Percentiles rank a stretch among this genome's conserved stretches.
Conservation (phyloP, 768 basidiomycete genomes). For the Podaxis sp. region DNA sequence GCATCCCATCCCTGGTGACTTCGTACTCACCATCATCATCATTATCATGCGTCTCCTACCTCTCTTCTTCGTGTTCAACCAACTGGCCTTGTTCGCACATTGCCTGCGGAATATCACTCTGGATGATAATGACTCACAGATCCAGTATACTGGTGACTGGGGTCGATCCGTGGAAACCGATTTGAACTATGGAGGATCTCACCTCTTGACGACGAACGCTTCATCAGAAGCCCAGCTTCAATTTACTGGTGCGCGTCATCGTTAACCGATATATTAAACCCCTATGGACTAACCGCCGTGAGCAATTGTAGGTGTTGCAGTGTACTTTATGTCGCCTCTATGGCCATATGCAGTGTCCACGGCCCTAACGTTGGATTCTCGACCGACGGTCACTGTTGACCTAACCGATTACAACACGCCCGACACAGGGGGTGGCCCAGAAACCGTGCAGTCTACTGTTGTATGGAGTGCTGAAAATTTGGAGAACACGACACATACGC, state of each 20-base stretch:
- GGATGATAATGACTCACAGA: conserved; percentile 10
- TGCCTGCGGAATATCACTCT: conserved; percentile 12
- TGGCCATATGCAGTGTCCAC: conserved; percentile 47
- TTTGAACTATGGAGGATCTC: conserved; percentile 9
- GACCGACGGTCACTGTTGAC: conserved; percentile 31
- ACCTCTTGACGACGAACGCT: conserved; percentile 4
- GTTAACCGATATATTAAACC: background rate
- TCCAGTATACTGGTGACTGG: conserved; percentile 13
- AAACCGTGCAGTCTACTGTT: conserved; percentile 35
- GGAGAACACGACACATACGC: conserved; percentile 31
- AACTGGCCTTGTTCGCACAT: background rate
- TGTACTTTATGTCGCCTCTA: conserved; percentile 41
- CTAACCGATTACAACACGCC: conserved; percentile 35
- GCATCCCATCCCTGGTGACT: background rate
- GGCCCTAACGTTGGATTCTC: conserved; percentile 36
- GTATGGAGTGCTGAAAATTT: conserved; percentile 36
- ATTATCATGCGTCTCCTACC: background rate
- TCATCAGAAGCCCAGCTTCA: conserved; percentile 12
- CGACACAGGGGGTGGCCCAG: conserved; percentile 29
- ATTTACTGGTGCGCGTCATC: conserved; percentile 13
- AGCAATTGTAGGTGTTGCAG: conserved; percentile 32
- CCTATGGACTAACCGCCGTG: background rate
- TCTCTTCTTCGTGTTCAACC: background rate
- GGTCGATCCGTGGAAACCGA: background rate
- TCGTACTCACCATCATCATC: background rate